These are phyloP conservation scores for Chrysosporium keratinophilum DNA, from an alignment of 2,329 filamentous ascomycete species.

Conservation along the genomic window DNA sequence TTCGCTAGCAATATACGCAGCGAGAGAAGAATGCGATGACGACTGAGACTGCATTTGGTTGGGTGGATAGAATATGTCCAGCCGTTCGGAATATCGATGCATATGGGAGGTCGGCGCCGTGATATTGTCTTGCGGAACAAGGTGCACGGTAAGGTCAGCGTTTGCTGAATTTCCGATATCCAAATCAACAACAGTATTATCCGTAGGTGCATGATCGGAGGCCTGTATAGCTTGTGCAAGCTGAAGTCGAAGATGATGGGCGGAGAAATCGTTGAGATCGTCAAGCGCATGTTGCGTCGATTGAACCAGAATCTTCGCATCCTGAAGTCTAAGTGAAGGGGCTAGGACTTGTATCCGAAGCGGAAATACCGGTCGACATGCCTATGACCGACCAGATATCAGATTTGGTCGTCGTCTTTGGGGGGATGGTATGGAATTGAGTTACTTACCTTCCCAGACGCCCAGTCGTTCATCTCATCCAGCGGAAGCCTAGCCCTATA, in stretches of 20 bases:
- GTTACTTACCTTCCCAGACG: conserved; percentile 66
- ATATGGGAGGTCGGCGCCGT: conserved; percentile 51
- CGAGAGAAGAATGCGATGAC: conserved; percentile 61
- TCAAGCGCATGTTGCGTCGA: conserved; percentile 80
- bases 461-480: conserved; percentile 81
- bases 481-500: conserved; percentile 77
- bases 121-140: conserved; percentile 45
- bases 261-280: conserved; percentile 73
- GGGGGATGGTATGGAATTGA: conserved; percentile 6
- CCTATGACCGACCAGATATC: conserved; percentile 40
- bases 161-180: conserved; percentile 10
- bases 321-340: conserved; percentile 51
- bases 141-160: conserved; percentile 58
- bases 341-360: conserved; percentile 70
- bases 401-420: not conserved
- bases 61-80: conserved; percentile 68
- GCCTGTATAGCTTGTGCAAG: conserved; percentile 37
- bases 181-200: conserved; percentile 8
- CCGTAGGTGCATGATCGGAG: conserved; percentile 11
- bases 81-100: conserved; percentile 56
- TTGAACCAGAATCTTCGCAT: conserved; percentile 63
- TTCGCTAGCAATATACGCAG: conserved; percentile 66
- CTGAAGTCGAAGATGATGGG: conserved; percentile 68
- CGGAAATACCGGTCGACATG: conserved; percentile 79
- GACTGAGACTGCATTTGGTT: conserved; percentile 57